These are phyloP conservation scores for Sphagnurus paluster DNA, from an alignment of 1,284 basidiomycete species.

Conservation along the genomic window DNA sequence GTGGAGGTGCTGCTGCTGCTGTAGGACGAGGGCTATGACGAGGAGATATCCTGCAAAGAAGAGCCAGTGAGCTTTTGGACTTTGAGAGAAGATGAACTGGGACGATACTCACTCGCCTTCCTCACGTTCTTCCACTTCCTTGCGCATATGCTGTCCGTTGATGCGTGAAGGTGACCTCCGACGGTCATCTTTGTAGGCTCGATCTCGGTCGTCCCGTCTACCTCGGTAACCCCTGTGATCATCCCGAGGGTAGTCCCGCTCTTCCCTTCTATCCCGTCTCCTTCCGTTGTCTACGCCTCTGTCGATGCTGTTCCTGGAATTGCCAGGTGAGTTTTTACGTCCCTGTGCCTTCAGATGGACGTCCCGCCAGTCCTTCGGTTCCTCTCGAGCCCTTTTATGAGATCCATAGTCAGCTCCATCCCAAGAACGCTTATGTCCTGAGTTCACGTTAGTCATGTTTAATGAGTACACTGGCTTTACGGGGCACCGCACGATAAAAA, in stretches of 20 bases:
- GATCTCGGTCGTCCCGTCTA: slow-evolving; percentile 20
- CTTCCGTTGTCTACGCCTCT: slow-evolving; percentile 30
- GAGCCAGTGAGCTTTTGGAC: slow-evolving; percentile 6
- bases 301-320: slow-evolving; percentile 38
- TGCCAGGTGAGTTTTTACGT: slow-evolving; percentile 34
- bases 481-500: slow-evolving; percentile 77
- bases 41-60: slow-evolving; percentile 59
- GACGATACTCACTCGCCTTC: slow-evolving; percentile 75
- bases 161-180: slow-evolving; percentile 18
- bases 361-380: slow-evolving; percentile 75
- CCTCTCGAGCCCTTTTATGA: slow-evolving; percentile 51
- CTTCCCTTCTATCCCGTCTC: slow-evolving; percentile 17
- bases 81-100: slow-evolving; percentile 17
- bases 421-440: slow-evolving; percentile 80
- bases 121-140: slow-evolving; percentile 23
- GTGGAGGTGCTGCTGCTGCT: slow-evolving; percentile 19
- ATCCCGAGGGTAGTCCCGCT: slow-evolving; percentile 29
- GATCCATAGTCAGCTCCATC: slow-evolving; percentile 53
- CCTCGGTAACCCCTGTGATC: slow-evolving; percentile 24
- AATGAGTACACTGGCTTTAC: slow-evolving; percentile 61
- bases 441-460: slow-evolving; percentile 77
- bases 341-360: slow-evolving; percentile 55
- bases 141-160: not conserved
- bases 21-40: slow-evolving; percentile 37
- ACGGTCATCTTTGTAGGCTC: slow-evolving; percentile 21